These are phyloP conservation scores for Penicillium sp. DNA, from an alignment of 2,329 filamentous ascomycete species.

Conservation along the genomic window DNA sequence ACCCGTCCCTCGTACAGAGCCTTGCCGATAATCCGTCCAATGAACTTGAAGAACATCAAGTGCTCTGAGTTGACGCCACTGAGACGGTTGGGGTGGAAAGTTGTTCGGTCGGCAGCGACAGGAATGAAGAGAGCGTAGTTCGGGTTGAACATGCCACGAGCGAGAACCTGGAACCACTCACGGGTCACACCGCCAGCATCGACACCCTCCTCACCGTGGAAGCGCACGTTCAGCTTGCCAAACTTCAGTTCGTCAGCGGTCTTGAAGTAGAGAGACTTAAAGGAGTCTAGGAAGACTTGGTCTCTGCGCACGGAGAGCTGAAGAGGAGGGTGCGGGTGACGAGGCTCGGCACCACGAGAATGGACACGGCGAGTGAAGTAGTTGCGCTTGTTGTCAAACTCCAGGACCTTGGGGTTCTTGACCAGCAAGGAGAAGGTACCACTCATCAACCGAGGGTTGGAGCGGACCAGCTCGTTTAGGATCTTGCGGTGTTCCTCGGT, in stretches of 20 bases:
- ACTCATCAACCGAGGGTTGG: conserved; percentile 97
- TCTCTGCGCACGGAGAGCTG: conserved; percentile 89
- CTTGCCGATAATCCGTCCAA: conserved; percentile 96
- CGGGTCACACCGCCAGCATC: conserved; percentile 96
- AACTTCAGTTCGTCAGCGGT: conserved; percentile 96
- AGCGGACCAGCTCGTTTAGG: conserved; percentile 92
- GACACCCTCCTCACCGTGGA: conserved; percentile 95
- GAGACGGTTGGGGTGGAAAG: conserved; percentile 95
- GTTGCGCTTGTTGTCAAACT: conserved; percentile 99
- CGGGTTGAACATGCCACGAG: conserved; percentile 97
- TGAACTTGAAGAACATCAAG: conserved; percentile 98
- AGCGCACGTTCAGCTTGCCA: conserved; percentile 95
- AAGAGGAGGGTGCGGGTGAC: conserved; percentile 71
- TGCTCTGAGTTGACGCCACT: conserved; percentile 95
- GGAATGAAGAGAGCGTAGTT: conserved; percentile 96
- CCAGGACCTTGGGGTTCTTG: conserved; percentile 97
- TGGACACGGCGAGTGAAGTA: conserved; percentile 97
- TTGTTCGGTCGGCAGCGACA: conserved; percentile 94
- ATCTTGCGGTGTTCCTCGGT: conserved; percentile 98
- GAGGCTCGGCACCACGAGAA: conserved; percentile 65
- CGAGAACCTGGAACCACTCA: conserved; percentile 98
- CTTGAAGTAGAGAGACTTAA: conserved; percentile 98
- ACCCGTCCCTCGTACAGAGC: conserved; percentile 94
- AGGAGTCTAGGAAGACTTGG: conserved; percentile 96
- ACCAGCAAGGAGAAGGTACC: conserved; percentile 94